phyloP scores from a whole-genome alignment of 495 filamentous ascomycete genomes.

The Rusavskia elegans region DNA sequence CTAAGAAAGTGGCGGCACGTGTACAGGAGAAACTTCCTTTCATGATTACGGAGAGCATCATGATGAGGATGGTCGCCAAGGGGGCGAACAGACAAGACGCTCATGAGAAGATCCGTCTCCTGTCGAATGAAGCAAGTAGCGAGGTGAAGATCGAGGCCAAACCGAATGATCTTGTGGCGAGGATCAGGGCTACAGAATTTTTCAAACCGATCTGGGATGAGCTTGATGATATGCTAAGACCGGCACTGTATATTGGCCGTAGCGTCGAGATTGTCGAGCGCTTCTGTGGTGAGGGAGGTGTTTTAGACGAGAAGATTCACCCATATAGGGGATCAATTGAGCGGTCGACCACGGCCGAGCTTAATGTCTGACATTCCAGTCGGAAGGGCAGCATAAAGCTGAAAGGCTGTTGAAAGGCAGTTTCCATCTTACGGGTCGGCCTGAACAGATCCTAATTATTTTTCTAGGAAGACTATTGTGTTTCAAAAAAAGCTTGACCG shows the following conservation, averaged over 20 bases:
- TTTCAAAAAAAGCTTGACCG: no score
- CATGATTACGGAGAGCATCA: constrained; percentile 71
- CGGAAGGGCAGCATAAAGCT: no score
- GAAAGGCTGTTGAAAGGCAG: no score
- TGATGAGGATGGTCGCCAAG: constrained; percentile 68
- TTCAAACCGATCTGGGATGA: constrained; percentile 27
- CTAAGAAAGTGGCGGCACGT: constrained; percentile 50
- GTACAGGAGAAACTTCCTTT: constrained; percentile 75
- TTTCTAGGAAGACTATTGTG: no score
- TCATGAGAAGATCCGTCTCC: constrained; percentile 65
- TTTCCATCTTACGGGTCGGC: no score
- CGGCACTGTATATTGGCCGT: constrained; percentile 4
- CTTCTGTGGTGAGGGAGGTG: constrained; percentile 1
- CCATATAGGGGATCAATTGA: no score
- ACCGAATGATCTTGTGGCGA: constrained; percentile 69
- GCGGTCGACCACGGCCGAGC: no score
- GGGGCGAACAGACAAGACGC: constrained; percentile 74
- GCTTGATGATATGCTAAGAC: not conserved
- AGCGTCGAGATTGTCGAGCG: constrained; percentile 5
- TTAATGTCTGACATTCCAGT: no score
- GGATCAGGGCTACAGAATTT: constrained; percentile 59
- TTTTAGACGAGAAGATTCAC: no score
- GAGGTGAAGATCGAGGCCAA: constrained; percentile 70
- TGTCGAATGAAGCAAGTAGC: constrained; percentile 61
- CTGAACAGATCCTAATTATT: no score